Evolutionary conservation across 1,284 basidiomycete species (phyloP), one percentile per base, ranked within the genome.

Genomic region (Sporisorium exsertum): DNA sequence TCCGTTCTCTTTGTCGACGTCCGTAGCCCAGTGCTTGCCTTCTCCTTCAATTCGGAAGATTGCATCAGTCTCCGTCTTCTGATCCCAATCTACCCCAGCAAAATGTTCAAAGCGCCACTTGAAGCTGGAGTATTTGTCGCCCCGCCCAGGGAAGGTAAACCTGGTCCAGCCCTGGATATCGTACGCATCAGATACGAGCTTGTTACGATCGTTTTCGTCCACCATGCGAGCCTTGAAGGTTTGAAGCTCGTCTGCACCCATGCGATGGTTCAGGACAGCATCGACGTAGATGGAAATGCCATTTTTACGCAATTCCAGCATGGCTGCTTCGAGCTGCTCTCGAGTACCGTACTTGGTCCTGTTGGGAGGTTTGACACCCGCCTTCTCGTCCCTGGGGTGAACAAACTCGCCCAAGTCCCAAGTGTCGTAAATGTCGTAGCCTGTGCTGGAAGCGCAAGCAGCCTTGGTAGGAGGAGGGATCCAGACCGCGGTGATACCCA

Each of bases 341-440:
- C 92, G 92, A 15, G 91, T 92, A 20, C 95, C 95, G 93, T 94
- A 98, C 72, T 95, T 90, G n/a, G 95, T 97, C 10, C 88, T 86
- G 56, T 90, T 86, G 16, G 73, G 58, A 7, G 72, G 72, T 35
- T 66, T 7, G 29, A 75, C 63, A 15, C 57, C 60, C 9, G 64
- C 72, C n/a, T 89, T 87, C 13, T 92, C 92, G 85, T 94, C 95
- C 85, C 93, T 92, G 57, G 94, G 87, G 24, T 72, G 65, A 42
- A 57, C 35, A 78, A 97, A 97, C 87, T 97, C 95, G 52, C 95
- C 95, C 12, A 97, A 87, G 60, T 86, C 84, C 71, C 77, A 85
- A 7, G 85, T 75, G 72, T 85, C 81, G 60, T 82, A 81, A 40
- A 69, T 58, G 61, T 85, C 85, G 65, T 88, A 88, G n/a, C 88